phyloP scores from a whole-genome alignment of 225 moss, liverwort and hornwort genomes.

The Rhytidiadelphus loreus region DNA sequence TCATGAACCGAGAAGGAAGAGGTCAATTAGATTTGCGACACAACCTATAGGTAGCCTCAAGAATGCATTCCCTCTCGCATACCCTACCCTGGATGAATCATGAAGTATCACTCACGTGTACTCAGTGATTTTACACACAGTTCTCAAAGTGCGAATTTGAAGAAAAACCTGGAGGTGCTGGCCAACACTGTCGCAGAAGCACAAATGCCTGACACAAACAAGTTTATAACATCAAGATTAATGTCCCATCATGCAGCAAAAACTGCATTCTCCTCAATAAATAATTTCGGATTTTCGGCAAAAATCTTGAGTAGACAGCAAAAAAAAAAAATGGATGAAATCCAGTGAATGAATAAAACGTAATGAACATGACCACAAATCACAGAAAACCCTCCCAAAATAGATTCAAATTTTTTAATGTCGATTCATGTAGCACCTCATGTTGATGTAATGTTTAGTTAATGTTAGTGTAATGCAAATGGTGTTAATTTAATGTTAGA shows the following conservation, averaged over 20 bases:
- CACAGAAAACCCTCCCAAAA: background rate
- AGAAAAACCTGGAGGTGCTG: constrained; percentile 20
- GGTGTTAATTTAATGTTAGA: background rate
- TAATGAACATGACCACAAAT: background rate
- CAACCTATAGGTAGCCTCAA: background rate
- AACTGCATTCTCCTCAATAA: background rate
- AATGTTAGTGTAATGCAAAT: background rate
- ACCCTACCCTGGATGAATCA: background rate
- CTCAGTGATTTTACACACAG: background rate
- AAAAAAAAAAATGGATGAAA: background rate
- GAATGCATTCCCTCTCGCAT: background rate
- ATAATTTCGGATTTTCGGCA: background rate
- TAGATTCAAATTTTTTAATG: background rate
- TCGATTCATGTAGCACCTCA: background rate
- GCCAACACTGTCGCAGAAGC: constrained; percentile 54
- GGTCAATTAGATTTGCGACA: background rate
- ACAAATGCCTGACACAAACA: constrained; percentile 54
- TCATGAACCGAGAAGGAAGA: background rate
- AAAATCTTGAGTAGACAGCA: background rate
- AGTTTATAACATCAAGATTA: background rate
- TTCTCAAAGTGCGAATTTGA: background rate
- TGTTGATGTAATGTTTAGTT: too few species aligned
- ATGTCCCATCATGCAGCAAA: background rate
- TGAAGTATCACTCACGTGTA: background rate
- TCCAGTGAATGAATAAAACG: background rate